Conservation (phyloP, 306 rosid genomes). For the Quercus agrifolia region DNA sequence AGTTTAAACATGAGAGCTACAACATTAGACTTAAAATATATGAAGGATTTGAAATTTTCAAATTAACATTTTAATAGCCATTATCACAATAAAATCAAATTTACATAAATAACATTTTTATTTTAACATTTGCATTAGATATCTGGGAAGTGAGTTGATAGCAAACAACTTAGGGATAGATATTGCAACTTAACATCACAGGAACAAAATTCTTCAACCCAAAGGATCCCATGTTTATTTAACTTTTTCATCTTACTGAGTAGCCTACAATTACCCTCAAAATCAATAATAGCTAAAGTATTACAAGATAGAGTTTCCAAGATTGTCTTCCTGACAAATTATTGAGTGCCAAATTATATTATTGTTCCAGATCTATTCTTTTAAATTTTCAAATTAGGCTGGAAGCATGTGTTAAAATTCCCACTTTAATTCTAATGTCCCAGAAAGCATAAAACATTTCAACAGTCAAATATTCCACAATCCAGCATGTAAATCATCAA, state of each 20-base stretch:
- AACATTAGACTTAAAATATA: background rate
- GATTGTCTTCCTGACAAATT: background rate
- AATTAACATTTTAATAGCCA: background rate
- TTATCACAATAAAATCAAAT: background rate
- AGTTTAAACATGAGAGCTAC: constrained; percentile 7
- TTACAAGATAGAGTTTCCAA: background rate
- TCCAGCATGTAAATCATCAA: background rate
- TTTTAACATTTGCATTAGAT: background rate
- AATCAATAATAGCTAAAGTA: background rate
- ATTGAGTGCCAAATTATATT: background rate
- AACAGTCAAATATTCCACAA: background rate
- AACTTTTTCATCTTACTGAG: background rate
- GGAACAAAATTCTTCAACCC: background rate
- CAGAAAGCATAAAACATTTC: background rate
- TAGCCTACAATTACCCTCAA: background rate
- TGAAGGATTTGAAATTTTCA: background rate
- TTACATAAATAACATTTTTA: background rate
- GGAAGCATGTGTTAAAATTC: background rate
- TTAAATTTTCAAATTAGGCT: background rate
- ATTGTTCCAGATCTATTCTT: background rate
- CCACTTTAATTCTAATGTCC: background rate
- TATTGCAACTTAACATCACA: background rate
- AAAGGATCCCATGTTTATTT: background rate
- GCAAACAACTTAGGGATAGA: background rate
- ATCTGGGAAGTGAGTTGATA: background rate